Conservation (phyloP, 2,329 filamentous ascomycete species). For the Biscogniauxia marginata region DNA sequence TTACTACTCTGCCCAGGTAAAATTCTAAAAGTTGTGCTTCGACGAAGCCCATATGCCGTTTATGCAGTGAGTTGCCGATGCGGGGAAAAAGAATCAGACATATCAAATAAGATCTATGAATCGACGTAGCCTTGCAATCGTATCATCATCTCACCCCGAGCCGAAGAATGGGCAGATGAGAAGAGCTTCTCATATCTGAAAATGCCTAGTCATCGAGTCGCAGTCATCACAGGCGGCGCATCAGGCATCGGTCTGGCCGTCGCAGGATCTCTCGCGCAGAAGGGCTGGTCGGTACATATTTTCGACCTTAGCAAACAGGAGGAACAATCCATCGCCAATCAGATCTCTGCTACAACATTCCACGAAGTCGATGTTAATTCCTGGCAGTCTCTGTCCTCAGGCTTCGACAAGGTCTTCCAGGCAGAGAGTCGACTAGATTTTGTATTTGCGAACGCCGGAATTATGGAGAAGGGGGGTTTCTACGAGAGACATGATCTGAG, state of each 20-base stretch:
- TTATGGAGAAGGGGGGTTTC: slow-evolving; percentile 24
- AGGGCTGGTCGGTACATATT: slow-evolving; percentile 24
- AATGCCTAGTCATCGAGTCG: slow-evolving; percentile 15
- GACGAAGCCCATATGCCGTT: neutral
- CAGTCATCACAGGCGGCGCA: slow-evolving; percentile 26
- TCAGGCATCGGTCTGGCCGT: slow-evolving; percentile 28
- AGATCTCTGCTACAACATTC: slow-evolving; percentile 3
- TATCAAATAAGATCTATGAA: neutral
- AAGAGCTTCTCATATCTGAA: neutral
- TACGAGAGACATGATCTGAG: slow-evolving; percentile 17
- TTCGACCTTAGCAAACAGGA: slow-evolving; percentile 15
- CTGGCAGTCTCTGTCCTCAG: slow-evolving; percentile 17
- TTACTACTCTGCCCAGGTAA: neutral
- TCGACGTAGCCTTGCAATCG: neutral
- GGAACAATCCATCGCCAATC: neutral
- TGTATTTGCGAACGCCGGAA: slow-evolving; percentile 25
- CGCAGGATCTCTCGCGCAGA: slow-evolving; percentile 18
- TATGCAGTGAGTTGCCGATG: slow-evolving; percentile 10
- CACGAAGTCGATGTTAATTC: slow-evolving; percentile 19
- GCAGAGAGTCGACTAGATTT: slow-evolving; percentile 20
- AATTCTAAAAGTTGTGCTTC: neutral
- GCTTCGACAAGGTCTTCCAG: slow-evolving; percentile 20
- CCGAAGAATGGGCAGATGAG: neutral
- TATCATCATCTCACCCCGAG: neutral
- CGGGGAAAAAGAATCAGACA: slow-evolving; percentile 13